phyloP scores from a whole-genome alignment of 176 grass and related monocot species.

The Musa schizocarpa region DNA sequence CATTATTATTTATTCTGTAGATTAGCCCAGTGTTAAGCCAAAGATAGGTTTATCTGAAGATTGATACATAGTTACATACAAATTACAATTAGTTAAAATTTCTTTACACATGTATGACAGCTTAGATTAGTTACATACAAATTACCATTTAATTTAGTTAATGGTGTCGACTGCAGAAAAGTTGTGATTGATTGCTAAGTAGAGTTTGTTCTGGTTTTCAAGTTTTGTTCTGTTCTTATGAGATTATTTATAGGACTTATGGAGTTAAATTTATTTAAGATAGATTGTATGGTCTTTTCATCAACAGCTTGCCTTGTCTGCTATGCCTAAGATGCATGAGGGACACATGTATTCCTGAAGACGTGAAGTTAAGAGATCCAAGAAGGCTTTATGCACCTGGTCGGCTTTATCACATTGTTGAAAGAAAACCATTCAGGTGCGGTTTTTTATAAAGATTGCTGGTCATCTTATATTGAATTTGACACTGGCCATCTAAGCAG shows the following conservation, averaged over 20 bases:
- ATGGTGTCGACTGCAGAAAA: neutral
- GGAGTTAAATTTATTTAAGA: too few species aligned
- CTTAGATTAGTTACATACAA: neutral
- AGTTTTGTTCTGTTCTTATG: too few species aligned
- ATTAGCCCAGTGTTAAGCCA: neutral
- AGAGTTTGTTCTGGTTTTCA: too few species aligned
- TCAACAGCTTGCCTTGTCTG: conserved; percentile 69
- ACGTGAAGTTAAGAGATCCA: conserved; percentile 69
- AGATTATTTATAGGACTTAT: too few species aligned
- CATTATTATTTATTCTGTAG: too few species aligned
- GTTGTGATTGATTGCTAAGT: neutral
- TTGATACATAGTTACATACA: neutral
- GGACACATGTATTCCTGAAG: conserved; percentile 83
- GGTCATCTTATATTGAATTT: neutral
- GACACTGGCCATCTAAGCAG: neutral
- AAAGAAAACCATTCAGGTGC: conserved; percentile 76
- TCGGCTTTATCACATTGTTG: conserved; percentile 86
- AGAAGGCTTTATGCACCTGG: conserved; percentile 92
- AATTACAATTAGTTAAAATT: neutral
- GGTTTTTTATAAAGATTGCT: neutral
- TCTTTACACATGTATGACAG: neutral
- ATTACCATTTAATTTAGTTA: neutral
- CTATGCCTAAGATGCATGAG: conserved; percentile 75
- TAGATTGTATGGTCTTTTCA: neutral
- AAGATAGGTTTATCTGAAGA: neutral